Conservation (phyloP, 139 green algal species). For the Picochlorum sp. region DNA sequence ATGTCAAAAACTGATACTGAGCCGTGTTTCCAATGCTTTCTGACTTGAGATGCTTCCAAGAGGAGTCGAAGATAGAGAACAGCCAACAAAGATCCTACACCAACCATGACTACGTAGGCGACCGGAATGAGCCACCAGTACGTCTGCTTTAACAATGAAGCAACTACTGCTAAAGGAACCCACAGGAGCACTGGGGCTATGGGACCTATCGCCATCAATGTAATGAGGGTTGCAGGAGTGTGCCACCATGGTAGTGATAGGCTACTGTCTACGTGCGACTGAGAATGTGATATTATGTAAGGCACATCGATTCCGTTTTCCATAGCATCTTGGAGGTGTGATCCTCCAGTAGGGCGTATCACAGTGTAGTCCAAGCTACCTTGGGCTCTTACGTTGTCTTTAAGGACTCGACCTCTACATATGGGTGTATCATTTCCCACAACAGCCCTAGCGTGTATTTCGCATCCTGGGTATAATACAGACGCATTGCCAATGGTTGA, state of each 20-base stretch:
- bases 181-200: constrained; percentile 1
- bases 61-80: neutral
- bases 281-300: constrained; percentile 1
- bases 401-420: neutral
- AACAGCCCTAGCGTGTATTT: neutral
- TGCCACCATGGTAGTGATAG: constrained; percentile 4
- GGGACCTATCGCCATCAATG: neutral
- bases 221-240: neutral
- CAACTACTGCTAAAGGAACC: neutral
- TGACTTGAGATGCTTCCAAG: neutral
- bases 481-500: constrained; percentile 3
- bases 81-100: constrained; percentile 1
- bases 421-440: constrained; percentile 7
- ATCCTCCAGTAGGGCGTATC: too few species aligned
- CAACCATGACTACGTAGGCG: neutral
- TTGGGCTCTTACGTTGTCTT: neutral
- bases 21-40: neutral
- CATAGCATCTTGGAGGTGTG: neutral
- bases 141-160: neutral
- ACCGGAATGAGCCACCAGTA: neutral
- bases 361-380: too few species aligned
- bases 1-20: neutral
- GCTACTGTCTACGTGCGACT: neutral
- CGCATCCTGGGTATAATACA: neutral
- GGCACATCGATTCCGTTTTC: constrained; percentile 3